A percentile compares a stretch with the other conserved stretches of the same genome.
Evolutionary conservation across 2,329 filamentous ascomycete genomes (phyloP).

Genomic region (Chrysoporthe puriensis): DNA sequence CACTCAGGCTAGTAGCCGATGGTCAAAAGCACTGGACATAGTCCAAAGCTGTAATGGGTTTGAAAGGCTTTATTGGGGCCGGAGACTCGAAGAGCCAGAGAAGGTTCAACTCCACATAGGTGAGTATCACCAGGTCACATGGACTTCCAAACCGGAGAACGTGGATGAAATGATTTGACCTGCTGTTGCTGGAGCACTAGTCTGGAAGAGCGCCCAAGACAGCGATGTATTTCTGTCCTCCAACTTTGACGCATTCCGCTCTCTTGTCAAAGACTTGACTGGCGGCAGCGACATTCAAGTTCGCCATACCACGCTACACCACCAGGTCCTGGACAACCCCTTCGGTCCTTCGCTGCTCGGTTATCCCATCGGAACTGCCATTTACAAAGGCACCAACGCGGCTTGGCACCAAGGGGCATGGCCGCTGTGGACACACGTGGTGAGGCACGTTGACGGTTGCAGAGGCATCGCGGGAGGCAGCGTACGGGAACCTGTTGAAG

Average conservation of each 20-base stretch:
- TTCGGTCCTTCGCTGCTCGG: slow-evolving; percentile 31
- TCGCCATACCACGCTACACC: slow-evolving; percentile 34
- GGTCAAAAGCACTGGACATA: slow-evolving; percentile 25
- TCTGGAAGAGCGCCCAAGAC: neutral
- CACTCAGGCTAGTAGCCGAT: slow-evolving; percentile 19
- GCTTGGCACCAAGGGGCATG: slow-evolving; percentile 32
- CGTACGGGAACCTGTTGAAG: slow-evolving; percentile 39
- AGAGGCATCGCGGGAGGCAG: slow-evolving; percentile 39
- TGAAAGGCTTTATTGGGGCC: slow-evolving; percentile 37
- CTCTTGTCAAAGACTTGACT: neutral
- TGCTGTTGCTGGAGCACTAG: neutral
- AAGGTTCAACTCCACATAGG: slow-evolving; percentile 33
- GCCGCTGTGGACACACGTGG: slow-evolving; percentile 34
- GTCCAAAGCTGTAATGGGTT: slow-evolving; percentile 31
- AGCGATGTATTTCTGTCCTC: neutral
- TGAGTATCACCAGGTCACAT: slow-evolving; percentile 22
- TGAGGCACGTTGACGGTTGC: slow-evolving; percentile 36
- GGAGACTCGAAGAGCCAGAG: slow-evolving; percentile 36
- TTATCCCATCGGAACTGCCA: slow-evolving; percentile 38
- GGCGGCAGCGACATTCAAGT: slow-evolving; percentile 17
- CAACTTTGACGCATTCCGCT: slow-evolving; percentile 3
- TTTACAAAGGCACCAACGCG: slow-evolving; percentile 35
- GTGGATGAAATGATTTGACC: neutral
- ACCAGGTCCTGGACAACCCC: slow-evolving; percentile 33
- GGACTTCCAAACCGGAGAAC: neutral